Conservation (phyloP, 306 rosid species). For the Cicer judaicum region DNA sequence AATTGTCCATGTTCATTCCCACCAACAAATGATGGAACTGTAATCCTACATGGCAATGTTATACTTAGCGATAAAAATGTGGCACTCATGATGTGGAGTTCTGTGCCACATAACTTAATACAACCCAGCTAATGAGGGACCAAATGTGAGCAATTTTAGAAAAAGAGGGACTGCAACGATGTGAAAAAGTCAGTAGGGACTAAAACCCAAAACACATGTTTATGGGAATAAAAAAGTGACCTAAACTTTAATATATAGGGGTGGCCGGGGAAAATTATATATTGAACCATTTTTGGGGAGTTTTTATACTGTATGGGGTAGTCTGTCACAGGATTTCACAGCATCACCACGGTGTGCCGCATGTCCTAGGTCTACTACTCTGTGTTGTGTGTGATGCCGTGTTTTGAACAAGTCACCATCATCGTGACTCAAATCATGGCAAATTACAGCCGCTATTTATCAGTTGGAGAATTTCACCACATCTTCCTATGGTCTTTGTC, state of each 20-base stretch:
- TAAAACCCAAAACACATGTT: not conserved
- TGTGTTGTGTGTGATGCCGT: not conserved
- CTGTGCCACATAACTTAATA: not conserved
- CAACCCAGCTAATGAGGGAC: not conserved
- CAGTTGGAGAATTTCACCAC: not conserved
- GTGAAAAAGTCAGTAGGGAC: not conserved
- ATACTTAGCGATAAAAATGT: not conserved
- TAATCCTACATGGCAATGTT: too few species aligned
- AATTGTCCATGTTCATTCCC: constrained; percentile 21
- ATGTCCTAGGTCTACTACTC: not conserved
- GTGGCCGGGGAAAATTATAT: not conserved
- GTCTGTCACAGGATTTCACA: not conserved
- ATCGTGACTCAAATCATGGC: not conserved
- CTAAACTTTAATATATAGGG: not conserved
- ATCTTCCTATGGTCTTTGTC: not conserved
- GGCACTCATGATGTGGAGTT: not conserved
- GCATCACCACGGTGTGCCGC: not conserved
- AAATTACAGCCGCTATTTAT: not conserved
- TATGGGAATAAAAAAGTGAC: not conserved
- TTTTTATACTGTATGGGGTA: not conserved
- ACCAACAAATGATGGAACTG: constrained; percentile 23
- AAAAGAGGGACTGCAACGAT: not conserved
- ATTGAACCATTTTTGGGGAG: not conserved
- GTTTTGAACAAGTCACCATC: not conserved
- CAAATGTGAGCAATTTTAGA: constrained; percentile 3